Evolutionary conservation across 2,329 filamentous ascomycete genomes (phyloP), one percentile per base, ranked within the genome.

Genomic region (Xylariales sp.): DNA sequence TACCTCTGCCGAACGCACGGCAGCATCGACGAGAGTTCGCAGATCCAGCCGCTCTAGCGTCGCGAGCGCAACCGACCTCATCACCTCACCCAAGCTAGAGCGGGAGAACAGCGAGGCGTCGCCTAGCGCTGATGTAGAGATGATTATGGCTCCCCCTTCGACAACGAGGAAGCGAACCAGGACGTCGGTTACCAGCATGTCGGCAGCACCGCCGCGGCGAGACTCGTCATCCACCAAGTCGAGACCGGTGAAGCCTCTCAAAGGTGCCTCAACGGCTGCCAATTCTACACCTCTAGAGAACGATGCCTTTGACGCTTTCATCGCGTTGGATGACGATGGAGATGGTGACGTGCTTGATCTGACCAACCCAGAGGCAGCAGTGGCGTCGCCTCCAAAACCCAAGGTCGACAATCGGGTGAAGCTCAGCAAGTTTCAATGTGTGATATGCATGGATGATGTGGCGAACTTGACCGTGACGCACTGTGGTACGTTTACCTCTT

Each of bases 401-500:
- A 62, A 69, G 38, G 62, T 65, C 34, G 71, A 74, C 35, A 74
- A 70, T 10, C 66, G 59, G 35, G 56, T 67, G 51, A 78, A 74
- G 54, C 56, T 84, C 13, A 64, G 68, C 30, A 63, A 65, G 4
- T 79, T 82, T 33, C 76, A 83, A 56, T 84, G 80, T 44, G 76
- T 79, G 29, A 83, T 84, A 41, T 84, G 80, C 58, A 79, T 83
- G 76, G 80, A 83, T 43, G 67, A 77, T 43, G 72, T 67, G 18
- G 72, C 69, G 2, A 63, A 67, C 19, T 50, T 84, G 43, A 81
- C 77, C 2, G 72, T 82, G 31, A 84, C 80, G 3, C 76, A 82
- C 56, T 84, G 80, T 57, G 80, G 80, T 83, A 75, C 46, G 76
- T 63, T 5, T 12, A 20, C 12, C 8, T 25, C n/a, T 8, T 25